Conservation (phyloP, 1,284 basidiomycete genomes). For the Fomes fomentarius region DNA sequence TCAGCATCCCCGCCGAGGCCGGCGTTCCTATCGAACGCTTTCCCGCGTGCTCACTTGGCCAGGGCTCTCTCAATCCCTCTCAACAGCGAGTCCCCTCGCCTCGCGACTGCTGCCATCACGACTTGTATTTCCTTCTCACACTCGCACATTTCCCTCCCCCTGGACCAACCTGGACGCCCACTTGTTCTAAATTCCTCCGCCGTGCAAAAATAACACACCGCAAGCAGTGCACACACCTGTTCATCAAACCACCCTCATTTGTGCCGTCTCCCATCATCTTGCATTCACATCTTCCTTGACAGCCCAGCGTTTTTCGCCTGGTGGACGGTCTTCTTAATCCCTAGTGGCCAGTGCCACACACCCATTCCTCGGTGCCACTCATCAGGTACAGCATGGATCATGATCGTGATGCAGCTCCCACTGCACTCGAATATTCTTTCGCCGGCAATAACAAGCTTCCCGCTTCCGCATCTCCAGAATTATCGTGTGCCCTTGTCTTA, state of each 20-base stretch:
- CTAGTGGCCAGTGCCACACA: background rate
- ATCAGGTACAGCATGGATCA: constrained; percentile 14
- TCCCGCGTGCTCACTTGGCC: background rate
- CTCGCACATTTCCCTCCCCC: background rate
- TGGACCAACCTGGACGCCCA: background rate
- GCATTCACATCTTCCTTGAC: constrained; percentile 2
- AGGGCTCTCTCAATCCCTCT: background rate
- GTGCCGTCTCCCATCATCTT: constrained; percentile 15
- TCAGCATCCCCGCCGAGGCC: constrained; percentile 3
- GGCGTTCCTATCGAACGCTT: background rate
- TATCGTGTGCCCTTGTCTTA: too few relatives aligned
- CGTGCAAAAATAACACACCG: constrained; percentile 13
- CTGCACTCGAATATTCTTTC: background rate
- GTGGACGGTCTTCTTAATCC: background rate
- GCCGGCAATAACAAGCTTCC: too few relatives aligned
- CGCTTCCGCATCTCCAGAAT: too few relatives aligned
- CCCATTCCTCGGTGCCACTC: background rate
- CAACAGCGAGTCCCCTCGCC: constrained; percentile 4
- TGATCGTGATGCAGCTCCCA: constrained; percentile 8
- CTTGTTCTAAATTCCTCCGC: background rate
- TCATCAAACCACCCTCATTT: constrained; percentile 17
- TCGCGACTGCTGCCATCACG: constrained; percentile 33
- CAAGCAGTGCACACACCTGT: constrained; percentile 3
- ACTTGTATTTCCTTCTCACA: constrained; percentile 5
- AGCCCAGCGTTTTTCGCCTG: background rate